A percentile compares a stretch with the other conserved stretches of the same genome.
phyloP scores from a whole-genome alignment of 148 eudicot species.

The Chenopodium quinoa region DNA sequence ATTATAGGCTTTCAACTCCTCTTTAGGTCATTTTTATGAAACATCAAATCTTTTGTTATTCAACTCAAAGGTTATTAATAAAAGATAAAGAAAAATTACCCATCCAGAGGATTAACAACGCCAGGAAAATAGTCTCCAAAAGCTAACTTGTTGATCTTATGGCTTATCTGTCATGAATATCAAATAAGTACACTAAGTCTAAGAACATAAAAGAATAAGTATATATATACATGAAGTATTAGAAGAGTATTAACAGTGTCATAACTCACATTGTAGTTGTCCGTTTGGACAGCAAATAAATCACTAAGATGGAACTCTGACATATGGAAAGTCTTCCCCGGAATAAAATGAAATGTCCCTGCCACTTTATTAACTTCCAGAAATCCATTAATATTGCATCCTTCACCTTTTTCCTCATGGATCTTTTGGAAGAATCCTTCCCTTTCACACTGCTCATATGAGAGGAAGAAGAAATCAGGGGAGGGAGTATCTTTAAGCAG shows the following conservation, averaged over 20 bases:
- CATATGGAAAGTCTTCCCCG: conserved; percentile 83
- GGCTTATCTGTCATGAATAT: conserved; percentile 56
- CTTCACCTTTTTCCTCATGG: conserved; percentile 85
- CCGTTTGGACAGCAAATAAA: conserved; percentile 50
- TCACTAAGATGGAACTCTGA: conserved; percentile 46
- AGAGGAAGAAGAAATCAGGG: background rate
- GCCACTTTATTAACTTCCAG: conserved; percentile 91
- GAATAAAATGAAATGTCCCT: conserved; percentile 83
- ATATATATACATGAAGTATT: conserved; percentile 5
- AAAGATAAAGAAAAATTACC: conserved; percentile 41
- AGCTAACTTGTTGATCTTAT: conserved; percentile 67
- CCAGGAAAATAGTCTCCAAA: conserved; percentile 85
- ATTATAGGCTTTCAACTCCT: background rate
- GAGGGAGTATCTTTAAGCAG: background rate
- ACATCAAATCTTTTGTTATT: background rate
- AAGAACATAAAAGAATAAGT: background rate
- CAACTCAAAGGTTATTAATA: background rate
- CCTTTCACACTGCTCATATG: conserved; percentile 63
- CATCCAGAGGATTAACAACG: conserved; percentile 69
- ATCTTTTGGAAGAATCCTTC: conserved; percentile 80
- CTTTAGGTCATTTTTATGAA: background rate
- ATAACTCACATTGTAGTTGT: conserved; percentile 62
- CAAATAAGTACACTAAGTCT: conserved; percentile 10
- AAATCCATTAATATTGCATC: conserved; percentile 89
- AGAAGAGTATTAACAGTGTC: background rate